phyloP scores from a whole-genome alignment of 768 basidiomycete genomes.

The Termitomyces sp. region DNA sequence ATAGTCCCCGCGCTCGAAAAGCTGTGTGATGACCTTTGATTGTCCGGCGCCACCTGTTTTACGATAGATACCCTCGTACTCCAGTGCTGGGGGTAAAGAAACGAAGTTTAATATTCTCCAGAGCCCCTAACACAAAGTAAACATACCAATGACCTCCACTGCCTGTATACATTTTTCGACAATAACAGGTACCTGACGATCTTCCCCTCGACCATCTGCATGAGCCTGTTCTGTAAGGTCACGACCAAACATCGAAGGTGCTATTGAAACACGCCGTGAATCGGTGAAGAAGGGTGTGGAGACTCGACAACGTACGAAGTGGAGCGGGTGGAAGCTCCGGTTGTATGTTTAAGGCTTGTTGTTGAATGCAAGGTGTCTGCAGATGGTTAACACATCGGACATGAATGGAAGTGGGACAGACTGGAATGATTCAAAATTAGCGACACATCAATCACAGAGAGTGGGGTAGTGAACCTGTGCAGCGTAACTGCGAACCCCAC shows the following conservation, averaged over 20 bases:
- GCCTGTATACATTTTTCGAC: conserved; percentile 97
- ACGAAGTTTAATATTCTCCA: neutral
- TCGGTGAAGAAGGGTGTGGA: conserved; percentile 3
- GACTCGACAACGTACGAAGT: conserved; percentile 35
- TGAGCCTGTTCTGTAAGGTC: conserved; percentile 83
- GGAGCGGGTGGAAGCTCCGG: conserved; percentile 34
- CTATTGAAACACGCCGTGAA: conserved; percentile 36
- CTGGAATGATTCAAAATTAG: conserved; percentile 36
- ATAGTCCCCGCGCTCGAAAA: conserved; percentile 94
- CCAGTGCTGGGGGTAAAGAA: conserved; percentile 58
- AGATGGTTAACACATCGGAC: conserved; percentile 78
- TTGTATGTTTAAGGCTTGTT: conserved; percentile 24
- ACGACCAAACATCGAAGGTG: conserved; percentile 90
- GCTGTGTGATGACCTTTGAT: conserved; percentile 88
- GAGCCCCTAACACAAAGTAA: neutral
- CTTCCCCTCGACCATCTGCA: conserved; percentile 57
- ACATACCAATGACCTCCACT: conserved; percentile 81
- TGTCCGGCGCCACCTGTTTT: conserved; percentile 94
- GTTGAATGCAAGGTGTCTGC: conserved; percentile 63
- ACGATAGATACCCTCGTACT: conserved; percentile 97
- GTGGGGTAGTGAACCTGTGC: conserved; percentile 61
- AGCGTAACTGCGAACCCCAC: conserved; percentile 96
- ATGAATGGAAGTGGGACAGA: conserved; percentile 84
- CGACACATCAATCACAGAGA: neutral
- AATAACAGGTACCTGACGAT: conserved; percentile 75